Conservation (phyloP, 345 rosid genomes). For the Luvunga scandens region DNA sequence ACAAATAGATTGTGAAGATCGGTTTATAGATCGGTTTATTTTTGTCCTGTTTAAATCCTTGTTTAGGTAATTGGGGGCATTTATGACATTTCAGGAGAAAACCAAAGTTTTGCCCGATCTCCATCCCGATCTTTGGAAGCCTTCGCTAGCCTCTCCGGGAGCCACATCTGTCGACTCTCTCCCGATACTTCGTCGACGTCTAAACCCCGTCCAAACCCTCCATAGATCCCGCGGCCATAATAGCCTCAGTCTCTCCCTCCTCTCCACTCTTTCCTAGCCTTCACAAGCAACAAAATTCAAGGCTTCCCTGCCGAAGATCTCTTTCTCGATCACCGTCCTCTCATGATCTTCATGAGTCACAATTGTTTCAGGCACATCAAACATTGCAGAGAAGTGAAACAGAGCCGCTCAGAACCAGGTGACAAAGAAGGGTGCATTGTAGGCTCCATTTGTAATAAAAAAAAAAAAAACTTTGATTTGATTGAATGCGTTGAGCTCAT, state of each 20-base stretch:
- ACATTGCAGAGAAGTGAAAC: slow-evolving; percentile 85
- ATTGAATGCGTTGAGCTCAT: slow-evolving; percentile 35
- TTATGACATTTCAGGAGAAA: too few species aligned
- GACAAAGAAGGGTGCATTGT: slow-evolving; percentile 79
- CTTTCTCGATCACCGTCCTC: slow-evolving; percentile 73
- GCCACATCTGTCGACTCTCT: too few species aligned
- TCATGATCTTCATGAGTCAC: slow-evolving; percentile 69
- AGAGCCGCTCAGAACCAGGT: slow-evolving; percentile 88
- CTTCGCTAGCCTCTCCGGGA: too few species aligned
- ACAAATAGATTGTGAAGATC: too few species aligned
- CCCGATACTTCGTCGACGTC: too few species aligned
- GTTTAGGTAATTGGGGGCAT: too few species aligned
- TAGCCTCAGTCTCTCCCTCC: slow-evolving; percentile 51
- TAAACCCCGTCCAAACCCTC: too few species aligned
- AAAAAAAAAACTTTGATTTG: not conserved
- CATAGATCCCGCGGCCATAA: too few species aligned
- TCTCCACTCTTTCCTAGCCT: slow-evolving; percentile 87
- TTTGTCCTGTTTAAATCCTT: too few species aligned
- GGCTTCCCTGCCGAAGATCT: slow-evolving; percentile 76
- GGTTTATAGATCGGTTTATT: too few species aligned
- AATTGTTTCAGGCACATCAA: slow-evolving; percentile 77
- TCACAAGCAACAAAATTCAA: slow-evolving; percentile 85
- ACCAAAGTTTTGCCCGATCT: too few species aligned
- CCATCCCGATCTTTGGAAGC: too few species aligned
- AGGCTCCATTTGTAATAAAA: slow-evolving; percentile 55